A percentile compares a stretch with the other conserved stretches of the same genome.
Conservation (phyloP, 441 rosid genomes). For the Macaranga tanarius region DNA sequence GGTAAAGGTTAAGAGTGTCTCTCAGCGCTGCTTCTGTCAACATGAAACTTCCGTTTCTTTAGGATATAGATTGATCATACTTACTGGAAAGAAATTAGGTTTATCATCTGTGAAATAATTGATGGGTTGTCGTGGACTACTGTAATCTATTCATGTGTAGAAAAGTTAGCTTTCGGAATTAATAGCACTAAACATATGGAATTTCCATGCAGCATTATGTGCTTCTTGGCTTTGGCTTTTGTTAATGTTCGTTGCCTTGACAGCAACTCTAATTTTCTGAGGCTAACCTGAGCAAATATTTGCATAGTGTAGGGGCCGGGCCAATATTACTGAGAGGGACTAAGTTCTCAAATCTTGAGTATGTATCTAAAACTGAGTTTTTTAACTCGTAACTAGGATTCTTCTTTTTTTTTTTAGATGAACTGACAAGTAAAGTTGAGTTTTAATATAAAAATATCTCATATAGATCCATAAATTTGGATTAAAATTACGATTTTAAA, state of each 20-base stretch:
- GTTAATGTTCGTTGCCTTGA: not conserved
- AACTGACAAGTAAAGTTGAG: too few species aligned
- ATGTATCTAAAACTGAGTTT: too few species aligned
- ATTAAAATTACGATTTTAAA: too few species aligned
- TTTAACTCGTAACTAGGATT: too few species aligned
- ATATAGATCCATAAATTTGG: too few species aligned
- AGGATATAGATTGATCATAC: constrained; percentile 15
- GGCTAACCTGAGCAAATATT: not conserved
- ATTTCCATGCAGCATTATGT: not conserved
- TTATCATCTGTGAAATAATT: constrained; percentile 3
- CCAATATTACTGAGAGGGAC: too few species aligned
- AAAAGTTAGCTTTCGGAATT: constrained; percentile 3
- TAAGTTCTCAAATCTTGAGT: too few species aligned
- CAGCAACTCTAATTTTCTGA: not conserved
- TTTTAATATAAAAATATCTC: too few species aligned
- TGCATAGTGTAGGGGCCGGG: too few species aligned
- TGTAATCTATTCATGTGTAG: constrained; percentile 12
- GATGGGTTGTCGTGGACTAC: not conserved
- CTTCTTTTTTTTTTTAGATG: too few species aligned
- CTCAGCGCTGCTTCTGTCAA: constrained; percentile 14
- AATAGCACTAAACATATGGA: not conserved
- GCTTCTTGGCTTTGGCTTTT: not conserved
- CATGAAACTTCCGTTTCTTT: not conserved
- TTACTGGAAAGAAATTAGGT: constrained; percentile 11
- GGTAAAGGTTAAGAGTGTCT: constrained; percentile 27